Evolutionary conservation across 2,329 filamentous ascomycete genomes (phyloP), one percentile per base, ranked within the genome.

Genomic region (Pseudogymnoascus sp.): DNA sequence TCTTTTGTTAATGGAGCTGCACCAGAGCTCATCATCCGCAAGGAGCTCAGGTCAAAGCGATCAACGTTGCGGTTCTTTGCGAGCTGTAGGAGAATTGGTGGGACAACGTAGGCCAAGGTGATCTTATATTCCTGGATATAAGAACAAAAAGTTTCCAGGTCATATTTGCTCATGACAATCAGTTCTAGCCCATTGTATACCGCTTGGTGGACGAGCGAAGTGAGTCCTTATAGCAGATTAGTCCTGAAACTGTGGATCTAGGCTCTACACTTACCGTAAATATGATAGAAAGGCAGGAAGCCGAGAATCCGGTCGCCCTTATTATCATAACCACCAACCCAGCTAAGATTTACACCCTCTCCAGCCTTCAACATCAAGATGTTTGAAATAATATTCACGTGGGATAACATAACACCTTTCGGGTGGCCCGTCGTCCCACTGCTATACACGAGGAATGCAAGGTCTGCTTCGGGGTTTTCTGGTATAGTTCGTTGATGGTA

Each of bases 201-300:
- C 38, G 83, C 78, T 68, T 85, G 80, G 64, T 92, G 83, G 33
- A 93, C 79, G 45, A 90, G 81, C 67, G 82, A 86, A 11, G 84
- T 88, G 35, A 94, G 81, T 7, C 88, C 88, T 49, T 26, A 26
- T 59, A 39, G 8, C 16, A 26, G 59, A n/a, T 35, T 76, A 45
- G 23, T 31, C 14, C 35, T 19, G 39, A 16, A 29, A 38, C 55
- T 6, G 7, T 29, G 14, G n/a, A 29, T 21, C 35, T 60, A 26
- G 6, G 16, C 4, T 35, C 10, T 43, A 14, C 11, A 41, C 59
- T 49, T 61, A 45, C 21, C 35, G 6, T 33, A 94, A 65, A 93
- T 90, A 72, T 94, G 90, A 75, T 91, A 95, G 72, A 95, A 92
- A 0, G 90, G 90, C 14, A 94, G 74, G 63, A 93, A 88, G 4